Conservation (phyloP, 2,329 filamentous ascomycete species). For the Biscogniauxia mediterranea region DNA sequence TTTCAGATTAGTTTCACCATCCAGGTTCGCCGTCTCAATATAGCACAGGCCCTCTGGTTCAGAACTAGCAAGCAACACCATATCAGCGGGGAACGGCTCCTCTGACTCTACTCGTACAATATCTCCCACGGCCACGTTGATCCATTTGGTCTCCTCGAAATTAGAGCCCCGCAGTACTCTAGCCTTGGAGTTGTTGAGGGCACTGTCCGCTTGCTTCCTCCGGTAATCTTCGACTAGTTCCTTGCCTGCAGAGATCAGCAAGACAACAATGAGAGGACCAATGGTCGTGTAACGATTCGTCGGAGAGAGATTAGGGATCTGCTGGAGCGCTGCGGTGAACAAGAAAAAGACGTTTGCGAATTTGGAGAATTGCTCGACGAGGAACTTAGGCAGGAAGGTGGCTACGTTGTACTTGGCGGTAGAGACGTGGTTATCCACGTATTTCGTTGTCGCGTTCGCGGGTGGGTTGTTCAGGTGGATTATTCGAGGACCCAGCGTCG, state of each 20-base stretch:
- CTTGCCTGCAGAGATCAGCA: conserved; percentile 93
- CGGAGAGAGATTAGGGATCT: conserved; percentile 91
- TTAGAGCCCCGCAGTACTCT: conserved; percentile 77
- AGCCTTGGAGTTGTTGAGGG: conserved; percentile 84
- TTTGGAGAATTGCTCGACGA: conserved; percentile 98
- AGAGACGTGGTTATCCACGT: conserved; percentile 93
- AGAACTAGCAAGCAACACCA: conserved; percentile 89
- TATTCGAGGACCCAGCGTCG: conserved; percentile 84
- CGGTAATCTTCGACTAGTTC: conserved; percentile 93
- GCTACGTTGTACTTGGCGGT: conserved; percentile 95
- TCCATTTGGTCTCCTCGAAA: conserved; percentile 89
- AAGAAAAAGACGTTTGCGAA: conserved; percentile 99
- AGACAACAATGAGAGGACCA: conserved; percentile 83
- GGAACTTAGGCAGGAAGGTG: conserved; percentile 93
- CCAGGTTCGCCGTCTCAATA: conserved; percentile 96
- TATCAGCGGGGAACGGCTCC: conserved; percentile 88
- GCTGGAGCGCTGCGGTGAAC: conserved; percentile 91
- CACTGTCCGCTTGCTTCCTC: conserved; percentile 79
- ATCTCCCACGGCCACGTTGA: conserved; percentile 89
- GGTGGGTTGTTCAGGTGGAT: conserved; percentile 97
- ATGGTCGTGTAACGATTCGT: conserved; percentile 97
- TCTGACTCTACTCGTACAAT: conserved; percentile 92
- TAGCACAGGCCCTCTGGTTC: conserved; percentile 98
- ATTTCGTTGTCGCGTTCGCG: conserved; percentile 85
- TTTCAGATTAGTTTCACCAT: conserved; percentile 97